Evolutionary conservation across 2,329 filamentous ascomycete genomes (phyloP).

Genomic region (Colletotrichum acutatum): DNA sequence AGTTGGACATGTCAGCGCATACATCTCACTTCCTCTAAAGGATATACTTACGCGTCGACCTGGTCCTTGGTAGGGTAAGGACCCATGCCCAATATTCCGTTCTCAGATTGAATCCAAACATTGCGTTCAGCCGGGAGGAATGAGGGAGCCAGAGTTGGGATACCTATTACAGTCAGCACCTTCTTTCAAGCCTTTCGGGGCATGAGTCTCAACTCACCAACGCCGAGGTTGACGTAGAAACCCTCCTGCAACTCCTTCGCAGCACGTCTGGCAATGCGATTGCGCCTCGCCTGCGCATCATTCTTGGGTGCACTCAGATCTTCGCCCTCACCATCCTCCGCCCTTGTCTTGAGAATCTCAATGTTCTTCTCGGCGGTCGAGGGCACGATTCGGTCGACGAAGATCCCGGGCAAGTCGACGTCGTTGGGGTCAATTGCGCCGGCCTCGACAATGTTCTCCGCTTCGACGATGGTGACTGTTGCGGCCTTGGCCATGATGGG

Average conservation of each 20-base stretch:
- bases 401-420: constrained; percentile 85
- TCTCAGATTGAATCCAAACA: constrained; percentile 89
- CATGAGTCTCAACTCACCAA: constrained; percentile 46
- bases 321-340: constrained; percentile 47
- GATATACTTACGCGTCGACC: constrained; percentile 66
- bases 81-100: constrained; percentile 86
- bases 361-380: constrained; percentile 77
- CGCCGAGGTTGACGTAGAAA: constrained; percentile 83
- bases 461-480: constrained; percentile 82
- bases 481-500: constrained; percentile 86
- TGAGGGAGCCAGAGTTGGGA: constrained; percentile 85
- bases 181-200: background rate
- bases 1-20: constrained; percentile 39
- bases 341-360: constrained; percentile 73
- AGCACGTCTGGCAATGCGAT: constrained; percentile 80
- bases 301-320: constrained; percentile 51
- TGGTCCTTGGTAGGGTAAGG: constrained; percentile 79
- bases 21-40: no score
- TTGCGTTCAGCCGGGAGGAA: constrained; percentile 75
- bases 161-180: constrained; percentile 56
- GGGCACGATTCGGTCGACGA: constrained; percentile 83
- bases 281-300: constrained; percentile 64
- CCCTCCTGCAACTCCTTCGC: constrained; percentile 85
- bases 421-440: constrained; percentile 79
- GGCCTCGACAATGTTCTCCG: constrained; percentile 82